phyloP scores from a whole-genome alignment of 2,329 filamentous ascomycete genomes.

The Xylariales sp. region DNA sequence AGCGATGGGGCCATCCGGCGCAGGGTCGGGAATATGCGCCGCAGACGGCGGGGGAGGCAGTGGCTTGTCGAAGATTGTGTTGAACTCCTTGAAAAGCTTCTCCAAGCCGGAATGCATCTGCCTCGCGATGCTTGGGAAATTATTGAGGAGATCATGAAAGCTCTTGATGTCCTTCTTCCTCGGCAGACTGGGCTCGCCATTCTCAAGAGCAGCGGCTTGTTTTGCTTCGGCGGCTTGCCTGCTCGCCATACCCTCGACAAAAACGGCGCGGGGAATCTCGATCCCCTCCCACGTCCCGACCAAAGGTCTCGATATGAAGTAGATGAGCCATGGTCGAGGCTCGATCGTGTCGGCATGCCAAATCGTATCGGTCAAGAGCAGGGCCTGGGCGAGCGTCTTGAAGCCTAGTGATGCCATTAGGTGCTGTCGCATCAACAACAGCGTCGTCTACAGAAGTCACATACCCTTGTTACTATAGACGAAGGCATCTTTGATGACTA shows the following conservation, averaged over 20 bases:
- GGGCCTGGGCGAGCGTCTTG: constrained; percentile 89
- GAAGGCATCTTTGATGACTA: constrained; percentile 92
- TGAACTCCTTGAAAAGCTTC: constrained; percentile 89
- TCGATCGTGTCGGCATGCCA: constrained; percentile 93
- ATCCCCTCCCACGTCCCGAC: constrained; percentile 84
- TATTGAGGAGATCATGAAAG: constrained; percentile 88
- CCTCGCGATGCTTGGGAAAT: constrained; percentile 94
- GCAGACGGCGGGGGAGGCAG: constrained; percentile 79
- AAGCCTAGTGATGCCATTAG: constrained; percentile 71
- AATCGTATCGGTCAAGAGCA: constrained; percentile 82
- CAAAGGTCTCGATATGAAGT: constrained; percentile 92
- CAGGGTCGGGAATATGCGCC: constrained; percentile 67
- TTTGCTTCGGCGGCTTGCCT: constrained; percentile 53
- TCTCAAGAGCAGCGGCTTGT: constrained; percentile 52
- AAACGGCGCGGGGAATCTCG: constrained; percentile 74
- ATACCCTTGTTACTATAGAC: constrained; percentile 96
- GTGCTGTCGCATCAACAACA: constrained; percentile 40
- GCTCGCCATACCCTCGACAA: constrained; percentile 60
- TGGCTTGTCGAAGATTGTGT: constrained; percentile 84
- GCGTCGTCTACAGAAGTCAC: constrained; percentile 38
- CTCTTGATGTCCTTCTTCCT: constrained; percentile 91
- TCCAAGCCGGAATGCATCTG: constrained; percentile 96
- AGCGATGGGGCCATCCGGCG: constrained; percentile 66
- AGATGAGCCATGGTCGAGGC: constrained; percentile 92
- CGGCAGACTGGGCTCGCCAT: constrained; percentile 61